phyloP scores from a whole-genome alignment of 768 basidiomycete genomes.

The Tylopilus plumbeoviolaceoides region DNA sequence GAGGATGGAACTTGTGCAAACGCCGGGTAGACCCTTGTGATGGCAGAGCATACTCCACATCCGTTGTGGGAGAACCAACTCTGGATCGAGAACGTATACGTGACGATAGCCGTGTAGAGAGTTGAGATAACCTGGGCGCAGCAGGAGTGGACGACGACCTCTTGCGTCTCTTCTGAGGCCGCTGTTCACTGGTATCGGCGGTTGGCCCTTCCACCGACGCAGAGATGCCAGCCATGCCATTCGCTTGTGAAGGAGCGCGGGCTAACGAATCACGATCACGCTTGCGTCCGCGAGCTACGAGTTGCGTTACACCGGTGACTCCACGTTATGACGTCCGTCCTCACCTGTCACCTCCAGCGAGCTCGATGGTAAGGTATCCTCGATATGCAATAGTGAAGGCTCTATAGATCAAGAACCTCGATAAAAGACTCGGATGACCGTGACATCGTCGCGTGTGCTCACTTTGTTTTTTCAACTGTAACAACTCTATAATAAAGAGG shows the following conservation, averaged over 20 bases:
- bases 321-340: neutral
- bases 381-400: conserved; percentile 4
- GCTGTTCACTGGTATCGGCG: conserved; percentile 2
- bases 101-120: conserved; percentile 3
- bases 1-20: conserved; percentile 16
- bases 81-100: conserved; percentile 17
- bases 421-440: neutral
- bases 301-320: conserved; percentile 1
- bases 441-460: neutral
- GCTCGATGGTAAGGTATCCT: conserved; percentile 4
- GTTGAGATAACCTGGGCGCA: conserved; percentile 8
- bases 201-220: neutral
- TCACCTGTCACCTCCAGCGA: conserved; percentile 13
- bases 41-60: conserved; percentile 2
- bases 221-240: neutral
- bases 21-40: conserved; percentile 21
- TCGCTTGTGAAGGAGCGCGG: neutral
- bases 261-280: conserved; percentile 3
- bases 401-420: conserved; percentile 8
- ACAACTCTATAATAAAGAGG: conserved; percentile 9
- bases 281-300: conserved; percentile 19
- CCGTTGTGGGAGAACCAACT: conserved; percentile 11
- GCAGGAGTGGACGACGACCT: conserved; percentile 20
- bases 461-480: conserved; percentile 16
- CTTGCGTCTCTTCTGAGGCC: conserved; percentile 20